These are phyloP conservation scores for Capsicum rhomboideum DNA, from an alignment of 257 asterid genomes.

Conservation along the genomic window DNA sequence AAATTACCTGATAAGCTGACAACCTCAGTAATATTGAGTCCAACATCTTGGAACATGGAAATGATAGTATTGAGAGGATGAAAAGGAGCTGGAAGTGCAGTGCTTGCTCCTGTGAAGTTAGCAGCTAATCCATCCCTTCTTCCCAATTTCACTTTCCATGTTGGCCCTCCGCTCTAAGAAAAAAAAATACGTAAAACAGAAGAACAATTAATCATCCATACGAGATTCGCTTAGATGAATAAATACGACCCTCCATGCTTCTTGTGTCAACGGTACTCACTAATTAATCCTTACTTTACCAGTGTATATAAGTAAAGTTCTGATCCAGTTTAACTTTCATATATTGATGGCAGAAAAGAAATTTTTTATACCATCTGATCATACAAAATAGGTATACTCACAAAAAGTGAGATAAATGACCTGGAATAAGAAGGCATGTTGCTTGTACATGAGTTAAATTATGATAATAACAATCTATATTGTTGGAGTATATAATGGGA, in stretches of 20 bases:
- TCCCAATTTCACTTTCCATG: not conserved
- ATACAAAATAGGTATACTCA: too few relatives aligned
- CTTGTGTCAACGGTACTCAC: too few relatives aligned
- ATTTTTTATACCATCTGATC: too few relatives aligned
- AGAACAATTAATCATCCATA: not conserved
- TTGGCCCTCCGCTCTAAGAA: not conserved
- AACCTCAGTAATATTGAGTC: not conserved
- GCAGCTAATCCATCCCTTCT: not conserved
- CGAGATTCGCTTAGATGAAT: too few relatives aligned
- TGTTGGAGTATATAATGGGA: not conserved
- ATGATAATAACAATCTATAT: too few relatives aligned
- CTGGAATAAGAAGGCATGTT: not conserved
- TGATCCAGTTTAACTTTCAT: too few relatives aligned
- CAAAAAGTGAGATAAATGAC: too few relatives aligned
- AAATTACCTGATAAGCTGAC: not conserved
- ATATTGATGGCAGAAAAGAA: too few relatives aligned
- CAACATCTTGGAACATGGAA: not conserved
- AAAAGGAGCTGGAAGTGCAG: not conserved
- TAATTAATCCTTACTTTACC: too few relatives aligned
- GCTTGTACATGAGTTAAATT: not conserved
- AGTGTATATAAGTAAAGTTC: too few relatives aligned
- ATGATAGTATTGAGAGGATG: not conserved
- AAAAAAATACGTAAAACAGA: not conserved
- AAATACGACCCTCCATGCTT: too few relatives aligned
- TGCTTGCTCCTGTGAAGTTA: not conserved